Percentiles rank a stretch among this genome's conserved stretches.
Evolutionary conservation across 1,139 yeast genomes (phyloP).

Genomic region (Hansenula lynferdii): DNA sequence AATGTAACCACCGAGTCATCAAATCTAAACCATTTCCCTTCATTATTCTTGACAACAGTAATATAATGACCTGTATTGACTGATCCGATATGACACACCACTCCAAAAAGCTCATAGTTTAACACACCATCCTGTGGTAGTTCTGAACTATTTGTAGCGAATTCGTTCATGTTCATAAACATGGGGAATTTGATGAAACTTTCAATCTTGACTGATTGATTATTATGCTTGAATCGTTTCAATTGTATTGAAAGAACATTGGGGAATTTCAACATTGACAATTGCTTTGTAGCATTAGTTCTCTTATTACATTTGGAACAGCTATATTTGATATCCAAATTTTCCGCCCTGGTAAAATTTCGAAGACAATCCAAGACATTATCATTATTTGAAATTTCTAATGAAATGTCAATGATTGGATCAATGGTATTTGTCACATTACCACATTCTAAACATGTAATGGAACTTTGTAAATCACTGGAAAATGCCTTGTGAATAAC

Average conservation of each 20-base stretch:
- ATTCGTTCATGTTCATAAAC: slow-evolving; percentile 64
- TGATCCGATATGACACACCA: slow-evolving; percentile 85
- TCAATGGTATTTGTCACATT: slow-evolving; percentile 67
- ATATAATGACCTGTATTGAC: slow-evolving; percentile 95
- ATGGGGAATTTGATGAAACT: slow-evolving; percentile 69
- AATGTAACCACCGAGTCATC: slow-evolving; percentile 85
- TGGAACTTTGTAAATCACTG: slow-evolving; percentile 69
- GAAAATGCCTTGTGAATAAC: slow-evolving; percentile 76
- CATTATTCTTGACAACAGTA: slow-evolving; percentile 65
- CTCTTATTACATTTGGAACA: slow-evolving; percentile 62
- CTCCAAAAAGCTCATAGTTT: slow-evolving; percentile 76
- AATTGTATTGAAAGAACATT: slow-evolving; percentile 79
- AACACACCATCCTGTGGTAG: slow-evolving; percentile 24
- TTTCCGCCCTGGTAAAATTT: slow-evolving; percentile 73
- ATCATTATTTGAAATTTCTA: slow-evolving; percentile 51
- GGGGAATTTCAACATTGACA: slow-evolving; percentile 65
- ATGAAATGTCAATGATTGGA: slow-evolving; percentile 85
- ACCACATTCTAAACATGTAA: slow-evolving; percentile 68
- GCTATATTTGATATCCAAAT: slow-evolving; percentile 64
- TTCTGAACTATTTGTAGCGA: slow-evolving; percentile 32
- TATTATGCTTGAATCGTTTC: slow-evolving; percentile 75
- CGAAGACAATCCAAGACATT: slow-evolving; percentile 61
- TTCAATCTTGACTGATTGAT: slow-evolving; percentile 67
- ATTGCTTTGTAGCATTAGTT: slow-evolving; percentile 66
- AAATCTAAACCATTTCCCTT: slow-evolving; percentile 82